Percentiles rank a stretch among this genome's conserved stretches.
Evolutionary conservation across 257 asterid species (phyloP).

Genomic region (Plectranthus barbatus): DNA sequence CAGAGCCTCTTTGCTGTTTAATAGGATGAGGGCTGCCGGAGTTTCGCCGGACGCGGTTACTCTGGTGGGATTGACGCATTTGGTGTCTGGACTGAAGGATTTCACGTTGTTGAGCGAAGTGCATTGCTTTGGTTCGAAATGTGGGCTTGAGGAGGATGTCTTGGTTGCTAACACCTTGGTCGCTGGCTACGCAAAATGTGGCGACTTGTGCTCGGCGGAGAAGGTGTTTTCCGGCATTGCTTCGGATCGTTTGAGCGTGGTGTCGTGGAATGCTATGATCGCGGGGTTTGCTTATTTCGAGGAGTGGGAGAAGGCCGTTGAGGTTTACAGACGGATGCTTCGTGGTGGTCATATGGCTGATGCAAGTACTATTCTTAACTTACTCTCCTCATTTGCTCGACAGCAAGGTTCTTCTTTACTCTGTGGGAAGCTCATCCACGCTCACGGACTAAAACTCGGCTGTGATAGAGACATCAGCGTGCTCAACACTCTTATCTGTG

Average conservation of each 20-base stretch:
- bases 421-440: constrained; percentile 42
- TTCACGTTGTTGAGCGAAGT: constrained; percentile 25
- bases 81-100: constrained; percentile 31
- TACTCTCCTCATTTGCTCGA: constrained; percentile 46
- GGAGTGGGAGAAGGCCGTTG: constrained; percentile 34
- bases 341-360: constrained; percentile 38
- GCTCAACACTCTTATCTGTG: constrained; percentile 50
- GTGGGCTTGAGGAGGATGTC: constrained; percentile 34
- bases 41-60: constrained; percentile 32
- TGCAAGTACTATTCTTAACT: constrained; percentile 50
- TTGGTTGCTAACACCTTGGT: constrained; percentile 47
- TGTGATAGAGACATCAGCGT: constrained; percentile 33
- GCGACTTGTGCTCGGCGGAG: constrained; percentile 29
- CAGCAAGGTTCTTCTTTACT: constrained; percentile 26
- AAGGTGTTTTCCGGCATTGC: constrained; percentile 31
- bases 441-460: constrained; percentile 36
- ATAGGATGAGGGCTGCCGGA: constrained; percentile 35
- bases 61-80: constrained; percentile 39
- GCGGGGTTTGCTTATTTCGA: constrained; percentile 40
- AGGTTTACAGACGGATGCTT: constrained; percentile 39
- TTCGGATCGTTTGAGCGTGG: constrained; percentile 24
- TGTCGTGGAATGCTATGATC: constrained; percentile 71
- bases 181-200: constrained; percentile 39
- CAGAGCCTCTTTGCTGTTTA: constrained; percentile 26
- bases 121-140: constrained; percentile 46